These are phyloP conservation scores for Xylariaceae sp. DNA, from an alignment of 2,329 filamentous ascomycete genomes.

Conservation along the genomic window DNA sequence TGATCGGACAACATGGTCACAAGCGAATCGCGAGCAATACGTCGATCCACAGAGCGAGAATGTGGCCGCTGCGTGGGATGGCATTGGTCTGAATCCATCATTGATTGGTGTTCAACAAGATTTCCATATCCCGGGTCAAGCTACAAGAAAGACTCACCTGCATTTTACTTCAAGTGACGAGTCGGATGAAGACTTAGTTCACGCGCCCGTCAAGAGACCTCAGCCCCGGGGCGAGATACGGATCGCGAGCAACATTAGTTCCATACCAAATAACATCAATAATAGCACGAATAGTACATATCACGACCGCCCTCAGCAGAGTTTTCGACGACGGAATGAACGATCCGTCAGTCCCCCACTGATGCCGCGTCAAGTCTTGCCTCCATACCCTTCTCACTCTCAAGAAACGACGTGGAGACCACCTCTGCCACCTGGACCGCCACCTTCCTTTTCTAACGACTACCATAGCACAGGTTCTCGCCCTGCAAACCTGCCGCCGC, in stretches of 20 bases:
- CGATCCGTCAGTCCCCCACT: constrained; percentile 8
- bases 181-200: constrained; percentile 28
- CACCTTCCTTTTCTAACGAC: constrained; percentile 8
- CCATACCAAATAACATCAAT: neutral
- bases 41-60: constrained; percentile 40
- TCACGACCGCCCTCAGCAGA: constrained; percentile 6
- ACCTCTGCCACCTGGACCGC: constrained; percentile 21
- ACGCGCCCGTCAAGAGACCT: constrained; percentile 19
- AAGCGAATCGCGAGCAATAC: constrained; percentile 44
- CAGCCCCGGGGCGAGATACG: constrained; percentile 19
- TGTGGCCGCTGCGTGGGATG: constrained; percentile 31
- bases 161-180: constrained; percentile 30
- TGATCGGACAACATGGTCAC: constrained; percentile 48
- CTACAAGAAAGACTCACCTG: constrained; percentile 23
- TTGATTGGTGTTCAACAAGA: constrained; percentile 1
- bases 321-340: constrained; percentile 6
- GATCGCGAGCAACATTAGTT: constrained; percentile 25
- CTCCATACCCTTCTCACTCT: neutral
- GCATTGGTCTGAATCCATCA: constrained; percentile 6
- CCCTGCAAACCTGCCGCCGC: constrained; percentile 18
- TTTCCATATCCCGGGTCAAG: constrained; percentile 24
- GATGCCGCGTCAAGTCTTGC: neutral
- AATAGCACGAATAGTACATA: constrained; percentile 5
- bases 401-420: constrained; percentile 15
- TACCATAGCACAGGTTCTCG: constrained; percentile 2